Evolutionary conservation across 2,329 filamentous ascomycete species (phyloP), one percentile per base, ranked within the genome.

Genomic region (Dactylellina drechsleri): DNA sequence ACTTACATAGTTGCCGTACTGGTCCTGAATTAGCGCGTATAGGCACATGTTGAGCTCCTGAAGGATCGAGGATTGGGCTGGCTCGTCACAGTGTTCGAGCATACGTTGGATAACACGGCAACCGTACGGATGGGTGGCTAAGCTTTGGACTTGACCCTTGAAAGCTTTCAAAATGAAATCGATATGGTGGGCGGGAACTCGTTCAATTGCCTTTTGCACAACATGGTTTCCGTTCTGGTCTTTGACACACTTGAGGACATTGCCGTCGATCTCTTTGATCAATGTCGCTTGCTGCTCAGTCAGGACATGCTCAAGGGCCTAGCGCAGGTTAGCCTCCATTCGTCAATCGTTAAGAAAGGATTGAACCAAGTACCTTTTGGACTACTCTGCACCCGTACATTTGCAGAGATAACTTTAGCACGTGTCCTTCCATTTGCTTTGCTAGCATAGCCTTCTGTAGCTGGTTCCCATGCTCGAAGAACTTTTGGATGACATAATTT

Each of bases 401-500:
- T 81, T 97, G 92, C 75, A 88, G 85, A 0, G 93, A 96, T 60
- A 99, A 83, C 36, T 89, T 87, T 53, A 91, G 84, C 12, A 98
- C 89, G 80, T 93, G 91, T 5, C 91, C 91, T 81, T 90, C 92
- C 93, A 98, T 97, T 81, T 91, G 89, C 77, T 89, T 88, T 0
- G 92, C 93, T 49, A 99, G 83, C 1, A 91, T 86, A 82, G 90
- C 93, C 84, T 99, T 99, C 83, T 99, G 95, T 0, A 90, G 87
- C 82, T 97, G 93, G 78, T 92, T 96, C 45, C 95, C 94, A 81
- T 98, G 92, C 81, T 98, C 94, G 77, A 98, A 97, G 81, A 98
- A 90, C 81, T 97, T 98, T 80, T 99, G 95, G 45, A 98, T 93
- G 41, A 99, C 95, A 80, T 98, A 99, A 82, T 99, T 99, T 64